Evolutionary conservation across 805 yeast species (phyloP), one percentile per base, ranked within the genome.

Genomic region (Barnettozyma sp.): DNA sequence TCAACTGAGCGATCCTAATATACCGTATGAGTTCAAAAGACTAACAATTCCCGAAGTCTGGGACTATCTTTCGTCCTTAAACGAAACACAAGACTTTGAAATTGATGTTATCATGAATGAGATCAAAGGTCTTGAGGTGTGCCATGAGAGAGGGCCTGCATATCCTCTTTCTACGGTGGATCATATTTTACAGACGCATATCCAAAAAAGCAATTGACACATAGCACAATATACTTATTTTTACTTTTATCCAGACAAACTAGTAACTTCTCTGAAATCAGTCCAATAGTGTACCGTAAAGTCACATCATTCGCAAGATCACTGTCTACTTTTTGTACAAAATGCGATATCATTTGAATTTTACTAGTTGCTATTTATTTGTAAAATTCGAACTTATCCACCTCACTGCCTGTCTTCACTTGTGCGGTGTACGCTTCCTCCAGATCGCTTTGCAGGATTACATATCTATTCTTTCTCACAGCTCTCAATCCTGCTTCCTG

Each of bases 401-500:
- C 94, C 60, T 94, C 98, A 47, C 78, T 76, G 38, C 94, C 95
- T 4, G 95, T 74, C 70, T 92, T 92, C 46, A 94, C 98, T 70
- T 92, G 98, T 26, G 95, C 66, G 37, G 94, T 82, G 66, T 92
- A 92, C 6, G 98, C 98, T 66, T 92, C 99, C 60, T 92, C 99
- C 58, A 92, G 70, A 66, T 92, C 99, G 56, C 81, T 79, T 65
- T 92, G 97, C 55, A 94, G 69, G 47, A 92, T 94, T 63, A 92
- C 94, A 60, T 94, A 92, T 65, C 99, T 76, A 63, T 92, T 92
- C 68, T 90, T 92, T 68, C 99, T 82, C 31, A 92, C 97, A 2
- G 99, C 99, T 50, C 98, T 78, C 49, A 92, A 73, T 48, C 99
- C 99, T 20, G 99, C 99, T 65, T 94, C 99, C 72, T 92, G 99